phyloP scores from a whole-genome alignment of 2,329 filamentous ascomycete species.

The Aspergillus arachidicola region DNA sequence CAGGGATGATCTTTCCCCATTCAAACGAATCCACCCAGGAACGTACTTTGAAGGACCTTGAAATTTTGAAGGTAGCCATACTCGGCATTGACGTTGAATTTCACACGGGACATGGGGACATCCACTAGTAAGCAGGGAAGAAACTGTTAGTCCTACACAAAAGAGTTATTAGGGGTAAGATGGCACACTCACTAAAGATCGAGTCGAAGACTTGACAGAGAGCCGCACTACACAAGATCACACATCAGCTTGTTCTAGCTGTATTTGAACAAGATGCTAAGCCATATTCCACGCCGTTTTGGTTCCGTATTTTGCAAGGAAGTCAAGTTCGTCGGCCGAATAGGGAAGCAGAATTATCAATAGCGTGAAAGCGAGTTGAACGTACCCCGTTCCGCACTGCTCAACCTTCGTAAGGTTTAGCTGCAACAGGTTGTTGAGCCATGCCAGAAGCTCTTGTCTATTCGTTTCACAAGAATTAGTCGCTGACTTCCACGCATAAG shows the following conservation, averaged over 20 bases:
- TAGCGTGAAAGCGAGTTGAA: conserved; percentile 16
- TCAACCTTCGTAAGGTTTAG: conserved; percentile 98
- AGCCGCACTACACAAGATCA: conserved; percentile 67
- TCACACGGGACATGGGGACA: conserved; percentile 91
- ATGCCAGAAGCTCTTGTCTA: conserved; percentile 94
- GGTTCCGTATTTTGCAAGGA: background rate
- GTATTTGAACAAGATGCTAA: background rate
- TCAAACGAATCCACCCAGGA: background rate
- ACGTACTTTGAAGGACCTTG: conserved; percentile 91
- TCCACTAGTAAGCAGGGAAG: conserved; percentile 58
- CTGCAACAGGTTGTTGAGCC: conserved; percentile 96
- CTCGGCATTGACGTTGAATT: conserved; percentile 97
- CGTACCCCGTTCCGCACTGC: conserved; percentile 96
- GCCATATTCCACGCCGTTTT: background rate
- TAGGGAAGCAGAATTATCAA: background rate
- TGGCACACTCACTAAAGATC: conserved; percentile 71
- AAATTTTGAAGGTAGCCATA: conserved; percentile 98
- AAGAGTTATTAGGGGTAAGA: background rate
- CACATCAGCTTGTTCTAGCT: conserved; percentile 6
- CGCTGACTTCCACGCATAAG: conserved; percentile 9
- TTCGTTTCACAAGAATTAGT: conserved; percentile 9
- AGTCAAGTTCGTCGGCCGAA: background rate
- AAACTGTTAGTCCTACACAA: background rate
- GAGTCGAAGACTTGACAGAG: conserved; percentile 98
- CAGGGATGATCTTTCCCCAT: background rate